Evolutionary conservation across 805 yeast species (phyloP).

Genomic region (Ogataea allantospora): DNA sequence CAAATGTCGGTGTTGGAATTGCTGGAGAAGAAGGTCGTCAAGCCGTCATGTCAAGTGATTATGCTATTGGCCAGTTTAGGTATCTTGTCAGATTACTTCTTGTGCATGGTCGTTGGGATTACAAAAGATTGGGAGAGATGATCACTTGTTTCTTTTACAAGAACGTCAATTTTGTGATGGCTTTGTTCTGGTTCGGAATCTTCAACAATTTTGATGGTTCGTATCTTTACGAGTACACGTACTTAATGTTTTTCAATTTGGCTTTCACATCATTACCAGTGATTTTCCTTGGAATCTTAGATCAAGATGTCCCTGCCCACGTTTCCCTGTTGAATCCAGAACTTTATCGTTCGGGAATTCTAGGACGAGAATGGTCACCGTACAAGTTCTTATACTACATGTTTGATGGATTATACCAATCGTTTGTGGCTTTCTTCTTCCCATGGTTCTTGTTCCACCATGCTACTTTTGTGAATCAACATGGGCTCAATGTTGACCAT

Average conservation of each 20-base stretch:
- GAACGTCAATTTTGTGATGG: conserved; percentile 69
- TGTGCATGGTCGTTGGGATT: conserved; percentile 86
- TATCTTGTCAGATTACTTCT: conserved; percentile 61
- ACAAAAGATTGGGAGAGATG: conserved; percentile 72
- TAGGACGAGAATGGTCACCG: conserved; percentile 62
- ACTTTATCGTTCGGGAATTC: conserved; percentile 64
- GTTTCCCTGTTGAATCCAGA: conserved; percentile 69
- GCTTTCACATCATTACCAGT: conserved; percentile 81
- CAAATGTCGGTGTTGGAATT: conserved; percentile 82
- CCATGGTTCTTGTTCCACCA: conserved; percentile 55
- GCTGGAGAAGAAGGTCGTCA: conserved; percentile 88
- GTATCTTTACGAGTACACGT: conserved; percentile 74
- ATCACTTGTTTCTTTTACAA: conserved; percentile 77
- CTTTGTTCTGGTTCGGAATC: conserved; percentile 76
- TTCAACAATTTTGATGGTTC: conserved; percentile 71
- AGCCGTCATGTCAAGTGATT: conserved; percentile 85
- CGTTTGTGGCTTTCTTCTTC: conserved; percentile 65
- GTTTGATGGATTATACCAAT: conserved; percentile 70
- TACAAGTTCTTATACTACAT: conserved; percentile 59
- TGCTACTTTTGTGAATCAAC: conserved; percentile 40
- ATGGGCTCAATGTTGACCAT: conserved; percentile 60
- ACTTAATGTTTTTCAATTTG: conserved; percentile 73
- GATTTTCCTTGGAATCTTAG: conserved; percentile 67
- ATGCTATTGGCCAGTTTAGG: conserved; percentile 78
- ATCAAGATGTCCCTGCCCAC: conserved; percentile 70